Conservation (phyloP, 2,329 filamentous ascomycete genomes). For the Geoglossum cookeanum region DNA sequence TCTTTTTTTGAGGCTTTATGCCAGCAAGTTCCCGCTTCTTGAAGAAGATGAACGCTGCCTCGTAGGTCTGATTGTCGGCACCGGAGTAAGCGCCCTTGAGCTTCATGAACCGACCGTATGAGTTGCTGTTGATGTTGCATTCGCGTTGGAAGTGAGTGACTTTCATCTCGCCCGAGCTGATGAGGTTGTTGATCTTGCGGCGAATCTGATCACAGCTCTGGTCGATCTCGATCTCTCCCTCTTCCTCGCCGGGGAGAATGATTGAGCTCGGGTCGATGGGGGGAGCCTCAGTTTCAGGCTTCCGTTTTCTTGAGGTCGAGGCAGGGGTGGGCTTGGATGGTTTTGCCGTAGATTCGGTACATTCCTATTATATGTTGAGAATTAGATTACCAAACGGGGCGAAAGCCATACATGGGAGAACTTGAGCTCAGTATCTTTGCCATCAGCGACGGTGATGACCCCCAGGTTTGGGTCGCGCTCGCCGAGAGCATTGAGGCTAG, state of each 20-base stretch:
- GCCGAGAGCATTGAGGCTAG: neutral
- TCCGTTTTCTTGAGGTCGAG: neutral
- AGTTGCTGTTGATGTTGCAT: constrained; percentile 19
- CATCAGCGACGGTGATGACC: neutral
- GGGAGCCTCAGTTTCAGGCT: neutral
- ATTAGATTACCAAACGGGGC: neutral
- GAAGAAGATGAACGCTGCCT: constrained; percentile 26
- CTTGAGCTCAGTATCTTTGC: neutral
- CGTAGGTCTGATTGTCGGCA: constrained; percentile 18
- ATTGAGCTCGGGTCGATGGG: neutral
- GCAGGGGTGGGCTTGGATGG: neutral
- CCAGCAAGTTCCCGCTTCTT: constrained; percentile 31
- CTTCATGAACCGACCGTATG: constrained; percentile 30
- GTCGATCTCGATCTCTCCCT: neutral
- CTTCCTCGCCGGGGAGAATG: neutral
- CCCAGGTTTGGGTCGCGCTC: neutral
- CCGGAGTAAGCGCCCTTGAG: constrained; percentile 24
- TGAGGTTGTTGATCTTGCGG: constrained; percentile 23
- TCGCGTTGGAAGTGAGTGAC: constrained; percentile 23
- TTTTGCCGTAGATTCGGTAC: neutral
- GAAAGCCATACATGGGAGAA: neutral
- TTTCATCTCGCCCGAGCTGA: constrained; percentile 26
- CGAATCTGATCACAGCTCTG: constrained; percentile 20
- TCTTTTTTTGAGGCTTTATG: constrained; percentile 16
- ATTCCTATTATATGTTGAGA: neutral